A percentile compares a stretch with the other conserved stretches of the same genome.
Evolutionary conservation across 2,329 filamentous ascomycete species (phyloP).

Genomic region (Ceratocystis colombiana): DNA sequence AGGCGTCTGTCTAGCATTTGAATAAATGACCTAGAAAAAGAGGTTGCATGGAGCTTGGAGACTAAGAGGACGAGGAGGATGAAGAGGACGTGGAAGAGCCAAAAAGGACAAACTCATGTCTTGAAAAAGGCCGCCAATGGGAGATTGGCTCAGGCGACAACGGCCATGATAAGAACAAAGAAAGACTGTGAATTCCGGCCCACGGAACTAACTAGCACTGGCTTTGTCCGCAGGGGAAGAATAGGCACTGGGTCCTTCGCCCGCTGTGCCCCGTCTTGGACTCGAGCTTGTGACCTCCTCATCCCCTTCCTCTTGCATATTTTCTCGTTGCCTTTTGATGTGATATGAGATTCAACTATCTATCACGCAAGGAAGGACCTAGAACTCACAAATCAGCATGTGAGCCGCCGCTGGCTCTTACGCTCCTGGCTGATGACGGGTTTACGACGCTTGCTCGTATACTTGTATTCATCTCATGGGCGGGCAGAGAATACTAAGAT

Average conservation of each 20-base stretch:
- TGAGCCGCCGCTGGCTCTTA: constrained; percentile 6
- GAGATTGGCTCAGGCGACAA: background rate
- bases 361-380: background rate
- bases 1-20: background rate
- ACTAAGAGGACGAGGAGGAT: background rate
- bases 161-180: background rate
- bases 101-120: background rate
- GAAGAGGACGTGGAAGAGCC: background rate
- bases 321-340: background rate
- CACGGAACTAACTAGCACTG: too few species aligned
- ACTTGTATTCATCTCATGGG: background rate
- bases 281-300: background rate
- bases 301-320: background rate
- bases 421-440: background rate
- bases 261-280: background rate
- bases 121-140: constrained; percentile 1
- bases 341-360: background rate
- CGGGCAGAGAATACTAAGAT: background rate
- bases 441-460: constrained; percentile 15
- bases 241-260: too few species aligned
- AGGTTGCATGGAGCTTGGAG: background rate
- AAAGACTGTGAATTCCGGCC: background rate
- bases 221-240: too few species aligned
- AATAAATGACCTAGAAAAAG: background rate
- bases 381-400: background rate